These are phyloP conservation scores for Oropetium thomaeum DNA, from an alignment of 176 grass and related monocot species.

Conservation along the genomic window DNA sequence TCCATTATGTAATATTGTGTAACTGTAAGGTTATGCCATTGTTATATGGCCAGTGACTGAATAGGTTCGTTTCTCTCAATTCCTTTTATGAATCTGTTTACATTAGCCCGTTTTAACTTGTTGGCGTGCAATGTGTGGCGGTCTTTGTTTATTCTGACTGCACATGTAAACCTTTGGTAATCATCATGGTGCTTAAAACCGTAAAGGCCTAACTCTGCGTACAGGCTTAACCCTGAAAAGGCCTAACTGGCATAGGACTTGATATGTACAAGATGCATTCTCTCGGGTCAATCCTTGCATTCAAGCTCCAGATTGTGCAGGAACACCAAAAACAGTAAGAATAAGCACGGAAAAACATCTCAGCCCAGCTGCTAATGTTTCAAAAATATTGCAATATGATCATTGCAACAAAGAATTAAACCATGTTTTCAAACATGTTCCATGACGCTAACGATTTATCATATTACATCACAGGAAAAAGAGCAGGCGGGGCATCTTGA, in stretches of 20 bases:
- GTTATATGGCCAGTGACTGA: neutral
- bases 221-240: no score
- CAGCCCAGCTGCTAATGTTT: neutral
- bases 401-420: neutral
- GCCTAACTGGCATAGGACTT: no score
- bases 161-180: no score
- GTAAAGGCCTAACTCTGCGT: no score
- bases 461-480: conserved; percentile 18
- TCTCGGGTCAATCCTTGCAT: neutral
- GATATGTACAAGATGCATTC: no score
- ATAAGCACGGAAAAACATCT: neutral
- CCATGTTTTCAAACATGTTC: neutral
- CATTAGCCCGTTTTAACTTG: no score
- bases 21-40: neutral
- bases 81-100: neutral
- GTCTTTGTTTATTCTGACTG: no score
- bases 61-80: no score
- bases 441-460: neutral
- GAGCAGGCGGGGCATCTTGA: neutral
- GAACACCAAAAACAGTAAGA: neutral
- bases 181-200: no score
- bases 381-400: neutral
- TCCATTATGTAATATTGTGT: no score
- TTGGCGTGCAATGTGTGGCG: no score
- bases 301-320: neutral